These are phyloP conservation scores for Scorias spongiosa DNA, from an alignment of 2,329 filamentous ascomycete genomes.

Conservation along the genomic window DNA sequence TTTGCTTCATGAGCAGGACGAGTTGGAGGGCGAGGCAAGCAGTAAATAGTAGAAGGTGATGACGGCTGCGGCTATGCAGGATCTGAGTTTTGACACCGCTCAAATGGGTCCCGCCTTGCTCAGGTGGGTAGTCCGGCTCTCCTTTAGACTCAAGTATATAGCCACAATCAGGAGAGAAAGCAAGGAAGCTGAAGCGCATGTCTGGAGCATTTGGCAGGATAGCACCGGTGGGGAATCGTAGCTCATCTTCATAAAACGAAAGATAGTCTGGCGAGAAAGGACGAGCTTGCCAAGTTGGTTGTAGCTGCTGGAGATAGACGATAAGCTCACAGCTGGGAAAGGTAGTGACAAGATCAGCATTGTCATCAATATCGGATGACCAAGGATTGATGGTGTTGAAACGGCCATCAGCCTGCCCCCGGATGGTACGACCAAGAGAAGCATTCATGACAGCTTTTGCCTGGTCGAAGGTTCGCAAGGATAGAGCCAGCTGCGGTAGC, in stretches of 20 bases:
- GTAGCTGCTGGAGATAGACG: slow-evolving; percentile 59
- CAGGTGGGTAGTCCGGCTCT: slow-evolving; percentile 37
- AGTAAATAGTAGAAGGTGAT: slow-evolving; percentile 38
- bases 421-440: slow-evolving; percentile 53
- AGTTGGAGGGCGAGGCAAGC: slow-evolving; percentile 37
- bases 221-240: slow-evolving; percentile 44
- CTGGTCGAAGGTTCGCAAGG: slow-evolving; percentile 33
- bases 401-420: slow-evolving; percentile 47
- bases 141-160: slow-evolving; percentile 48
- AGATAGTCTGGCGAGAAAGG: slow-evolving; percentile 21
- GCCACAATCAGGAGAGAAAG: slow-evolving; percentile 53
- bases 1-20: slow-evolving; percentile 42
- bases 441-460: slow-evolving; percentile 49
- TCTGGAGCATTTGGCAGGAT: slow-evolving; percentile 35
- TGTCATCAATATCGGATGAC: slow-evolving; percentile 51
- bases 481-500: slow-evolving; percentile 65
- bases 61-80: slow-evolving; percentile 30
- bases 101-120: slow-evolving; percentile 35
- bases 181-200: slow-evolving; percentile 43
- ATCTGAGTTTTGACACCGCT: slow-evolving; percentile 43
- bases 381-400: slow-evolving; percentile 49
- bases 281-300: slow-evolving; percentile 10
- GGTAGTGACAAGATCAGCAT: slow-evolving; percentile 40
- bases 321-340: slow-evolving; percentile 76
- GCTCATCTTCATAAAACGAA: slow-evolving; percentile 41